Evolutionary conservation across 2,329 filamentous ascomycete genomes (phyloP).

Genomic region (Sphaerostilbella broomeana): DNA sequence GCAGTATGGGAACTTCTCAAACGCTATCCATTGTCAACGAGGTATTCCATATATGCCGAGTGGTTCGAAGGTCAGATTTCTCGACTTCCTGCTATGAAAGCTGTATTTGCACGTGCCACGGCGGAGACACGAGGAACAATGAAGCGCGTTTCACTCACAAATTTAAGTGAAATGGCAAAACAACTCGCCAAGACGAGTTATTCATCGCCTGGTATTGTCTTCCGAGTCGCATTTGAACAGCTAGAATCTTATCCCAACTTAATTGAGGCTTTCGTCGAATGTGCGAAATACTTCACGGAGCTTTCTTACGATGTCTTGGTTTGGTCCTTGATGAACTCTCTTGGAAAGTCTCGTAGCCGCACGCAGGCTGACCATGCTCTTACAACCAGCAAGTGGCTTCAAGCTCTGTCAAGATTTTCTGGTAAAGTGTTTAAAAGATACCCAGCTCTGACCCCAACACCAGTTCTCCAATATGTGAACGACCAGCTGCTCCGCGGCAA

Average conservation of each 20-base stretch:
- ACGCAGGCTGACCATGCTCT: slow-evolving; percentile 57
- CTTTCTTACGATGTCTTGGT: slow-evolving; percentile 89
- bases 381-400: slow-evolving; percentile 85
- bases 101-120: slow-evolving; percentile 69
- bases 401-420: slow-evolving; percentile 83
- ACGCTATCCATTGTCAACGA: slow-evolving; percentile 65
- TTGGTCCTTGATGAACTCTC: slow-evolving; percentile 79
- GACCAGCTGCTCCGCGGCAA: slow-evolving; percentile 76
- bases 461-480: slow-evolving; percentile 84
- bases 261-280: slow-evolving; percentile 91
- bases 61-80: slow-evolving; percentile 82
- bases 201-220: slow-evolving; percentile 84
- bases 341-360: slow-evolving; percentile 56
- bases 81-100: slow-evolving; percentile 67
- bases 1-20: slow-evolving; percentile 80
- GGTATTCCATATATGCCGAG: slow-evolving; percentile 87
- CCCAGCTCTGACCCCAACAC: slow-evolving; percentile 71
- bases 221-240: slow-evolving; percentile 80
- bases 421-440: slow-evolving; percentile 87
- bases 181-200: slow-evolving; percentile 87
- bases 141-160: slow-evolving; percentile 84
- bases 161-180: slow-evolving; percentile 78
- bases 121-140: slow-evolving; percentile 78
- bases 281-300: slow-evolving; percentile 86
- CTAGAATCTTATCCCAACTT: slow-evolving; percentile 93